A percentile compares a stretch with the other conserved stretches of the same genome.
phyloP scores from a whole-genome alignment of 208 protist genomes.

The Crithidia mellificae region DNA sequence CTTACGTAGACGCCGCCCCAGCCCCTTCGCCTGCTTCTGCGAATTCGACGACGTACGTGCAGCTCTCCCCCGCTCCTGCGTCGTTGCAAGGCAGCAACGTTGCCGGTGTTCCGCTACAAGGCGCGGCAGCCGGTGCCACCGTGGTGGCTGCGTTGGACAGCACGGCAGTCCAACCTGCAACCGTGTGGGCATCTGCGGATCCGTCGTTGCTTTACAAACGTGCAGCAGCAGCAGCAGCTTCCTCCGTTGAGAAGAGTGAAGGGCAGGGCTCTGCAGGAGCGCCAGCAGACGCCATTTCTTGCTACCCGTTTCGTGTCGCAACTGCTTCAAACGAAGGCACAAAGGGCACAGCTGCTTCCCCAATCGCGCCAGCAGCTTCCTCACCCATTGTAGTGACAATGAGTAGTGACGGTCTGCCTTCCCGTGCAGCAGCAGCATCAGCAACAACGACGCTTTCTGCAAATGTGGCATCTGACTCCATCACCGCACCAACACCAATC shows the following conservation, averaged over 20 bases:
- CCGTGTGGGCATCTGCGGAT: conserved; percentile 31
- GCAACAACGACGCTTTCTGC: neutral
- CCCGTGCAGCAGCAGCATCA: neutral
- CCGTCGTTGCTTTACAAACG: conserved; percentile 11
- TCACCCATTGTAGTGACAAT: conserved; percentile 28
- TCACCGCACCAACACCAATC: neutral
- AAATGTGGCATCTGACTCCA: neutral
- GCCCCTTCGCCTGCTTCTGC: no score
- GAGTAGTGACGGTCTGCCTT: conserved; percentile 23
- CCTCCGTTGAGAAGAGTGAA: no score
- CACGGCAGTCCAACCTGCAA: neutral
- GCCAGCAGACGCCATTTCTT: neutral
- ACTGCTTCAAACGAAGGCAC: neutral
- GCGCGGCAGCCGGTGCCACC: conserved; percentile 24
- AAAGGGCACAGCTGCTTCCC: neutral
- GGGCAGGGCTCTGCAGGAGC: neutral
- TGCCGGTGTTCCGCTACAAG: conserved; percentile 37
- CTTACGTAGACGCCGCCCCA: no score
- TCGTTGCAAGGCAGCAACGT: conserved; percentile 22
- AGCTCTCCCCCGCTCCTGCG: conserved; percentile 9
- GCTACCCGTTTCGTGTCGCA: conserved; percentile 20
- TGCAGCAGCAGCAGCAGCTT: neutral
- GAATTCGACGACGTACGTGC: conserved; percentile 7
- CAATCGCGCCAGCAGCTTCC: neutral
- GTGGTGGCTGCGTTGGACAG: conserved; percentile 18